Evolutionary conservation across 192 early-diverging fungal genomes (phyloP).

Genomic region (Thamnidium elegans): DNA sequence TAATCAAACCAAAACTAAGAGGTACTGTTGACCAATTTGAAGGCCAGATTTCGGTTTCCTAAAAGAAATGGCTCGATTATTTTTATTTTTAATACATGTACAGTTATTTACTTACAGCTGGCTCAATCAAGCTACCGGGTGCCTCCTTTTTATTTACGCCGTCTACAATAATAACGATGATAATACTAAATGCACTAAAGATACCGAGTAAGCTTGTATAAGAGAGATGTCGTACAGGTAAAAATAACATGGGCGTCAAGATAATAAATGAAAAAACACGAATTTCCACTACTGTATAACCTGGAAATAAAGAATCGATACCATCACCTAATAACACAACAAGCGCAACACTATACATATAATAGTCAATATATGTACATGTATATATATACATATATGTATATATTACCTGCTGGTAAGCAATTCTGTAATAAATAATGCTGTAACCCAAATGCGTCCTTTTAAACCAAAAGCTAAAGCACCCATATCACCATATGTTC

Average conservation of each 20-base stretch:
- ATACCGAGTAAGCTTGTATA: conserved; percentile 64
- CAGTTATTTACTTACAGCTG: conserved; percentile 37
- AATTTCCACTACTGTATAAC: conserved; percentile 27
- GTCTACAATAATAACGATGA: conserved; percentile 57
- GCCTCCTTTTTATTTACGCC: conserved; percentile 46
- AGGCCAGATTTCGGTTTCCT: conserved; percentile 55
- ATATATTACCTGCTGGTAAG: conserved; percentile 34
- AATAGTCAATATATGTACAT: neutral
- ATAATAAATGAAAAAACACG: conserved; percentile 45
- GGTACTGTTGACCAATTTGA: conserved; percentile 40
- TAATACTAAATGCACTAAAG: conserved; percentile 49
- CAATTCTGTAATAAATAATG: conserved; percentile 40
- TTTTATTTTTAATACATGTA: neutral
- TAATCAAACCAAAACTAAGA: conserved; percentile 56
- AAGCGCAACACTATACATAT: conserved; percentile 35
- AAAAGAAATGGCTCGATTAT: neutral
- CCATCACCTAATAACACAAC: conserved; percentile 40
- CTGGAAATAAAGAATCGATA: conserved; percentile 37
- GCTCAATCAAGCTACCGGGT: conserved; percentile 58
- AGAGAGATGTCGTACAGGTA: conserved; percentile 46
- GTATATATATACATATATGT: neutral
- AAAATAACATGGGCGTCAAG: conserved; percentile 52
- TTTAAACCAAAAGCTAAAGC: conserved; percentile 33
- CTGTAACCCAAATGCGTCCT: conserved; percentile 28
- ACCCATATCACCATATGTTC: conserved; percentile 50